Percentiles rank a stretch among this genome's conserved stretches.
Conservation (phyloP, 2,329 filamentous ascomycete species). For the Epichloe sibirici region DNA sequence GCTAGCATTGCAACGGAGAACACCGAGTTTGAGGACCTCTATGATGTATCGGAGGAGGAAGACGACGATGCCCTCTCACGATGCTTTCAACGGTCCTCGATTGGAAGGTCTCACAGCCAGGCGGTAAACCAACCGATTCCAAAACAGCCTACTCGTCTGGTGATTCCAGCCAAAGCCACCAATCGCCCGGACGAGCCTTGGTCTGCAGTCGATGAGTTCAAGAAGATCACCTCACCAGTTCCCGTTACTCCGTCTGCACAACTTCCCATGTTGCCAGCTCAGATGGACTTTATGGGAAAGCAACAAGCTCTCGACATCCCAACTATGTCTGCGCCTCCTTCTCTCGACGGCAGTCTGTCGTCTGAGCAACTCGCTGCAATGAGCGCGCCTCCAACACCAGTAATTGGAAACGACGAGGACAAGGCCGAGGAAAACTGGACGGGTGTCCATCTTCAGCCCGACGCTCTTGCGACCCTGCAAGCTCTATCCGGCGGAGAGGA, state of each 20-base stretch:
- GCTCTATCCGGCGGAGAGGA: constrained; percentile 46
- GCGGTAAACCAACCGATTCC: constrained; percentile 24
- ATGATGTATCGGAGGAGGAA: constrained; percentile 76
- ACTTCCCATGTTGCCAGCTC: constrained; percentile 64
- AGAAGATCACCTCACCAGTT: constrained; percentile 44
- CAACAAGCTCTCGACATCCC: constrained; percentile 55
- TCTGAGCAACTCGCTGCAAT: constrained; percentile 78
- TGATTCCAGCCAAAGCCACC: constrained; percentile 34
- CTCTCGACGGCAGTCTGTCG: constrained; percentile 75
- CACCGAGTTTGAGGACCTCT: constrained; percentile 75
- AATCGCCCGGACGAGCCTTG: constrained; percentile 26
- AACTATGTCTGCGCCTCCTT: constrained; percentile 68
- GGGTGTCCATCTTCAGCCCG: constrained; percentile 64
- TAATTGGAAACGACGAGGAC: constrained; percentile 46
- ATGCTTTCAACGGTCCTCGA: constrained; percentile 15
- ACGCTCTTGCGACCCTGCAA: constrained; percentile 68
- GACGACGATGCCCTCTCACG: constrained; percentile 20
- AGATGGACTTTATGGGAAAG: constrained; percentile 56
- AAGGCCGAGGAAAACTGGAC: constrained; percentile 53
- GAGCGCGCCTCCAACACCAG: constrained; percentile 76
- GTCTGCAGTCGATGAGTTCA: constrained; percentile 32
- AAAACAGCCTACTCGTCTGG: constrained; percentile 30
- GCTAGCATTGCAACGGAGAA: constrained; percentile 50
- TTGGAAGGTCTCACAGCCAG: constrained; percentile 24
- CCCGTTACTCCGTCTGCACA: constrained; percentile 52